These are phyloP conservation scores for Cryphonectria carpinicola DNA, from an alignment of 2,329 filamentous ascomycete species.

Conservation along the genomic window DNA sequence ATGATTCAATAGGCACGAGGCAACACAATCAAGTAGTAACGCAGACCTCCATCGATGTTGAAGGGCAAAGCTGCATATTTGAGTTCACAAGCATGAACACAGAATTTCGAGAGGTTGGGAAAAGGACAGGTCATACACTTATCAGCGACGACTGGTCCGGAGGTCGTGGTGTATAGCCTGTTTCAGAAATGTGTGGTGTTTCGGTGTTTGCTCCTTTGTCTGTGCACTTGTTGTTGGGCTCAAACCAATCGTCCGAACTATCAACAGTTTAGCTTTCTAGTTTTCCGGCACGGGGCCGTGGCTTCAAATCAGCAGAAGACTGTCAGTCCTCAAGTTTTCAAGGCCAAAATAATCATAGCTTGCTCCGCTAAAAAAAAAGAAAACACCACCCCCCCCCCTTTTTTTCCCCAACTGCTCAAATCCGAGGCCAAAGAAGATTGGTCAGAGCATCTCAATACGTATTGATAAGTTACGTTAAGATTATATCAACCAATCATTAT, in stretches of 20 bases:
- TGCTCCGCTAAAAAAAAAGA: neutral
- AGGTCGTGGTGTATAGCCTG: neutral
- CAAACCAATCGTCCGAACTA: slow-evolving; percentile 7
- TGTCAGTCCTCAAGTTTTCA: neutral
- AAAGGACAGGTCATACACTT: neutral
- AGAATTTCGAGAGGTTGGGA: neutral
- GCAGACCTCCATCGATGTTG: neutral
- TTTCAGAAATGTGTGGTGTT: slow-evolving; percentile 15
- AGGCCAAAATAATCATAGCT: neutral
- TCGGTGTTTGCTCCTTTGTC: slow-evolving; percentile 6
- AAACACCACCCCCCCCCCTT: too few species aligned
- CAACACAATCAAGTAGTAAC: neutral
- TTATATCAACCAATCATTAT: neutral
- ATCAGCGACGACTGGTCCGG: neutral
- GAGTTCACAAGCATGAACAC: neutral
- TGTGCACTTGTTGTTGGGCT: neutral
- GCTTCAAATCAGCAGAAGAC: neutral
- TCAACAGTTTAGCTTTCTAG: neutral
- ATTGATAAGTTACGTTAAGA: neutral
- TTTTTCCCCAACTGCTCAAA: neutral
- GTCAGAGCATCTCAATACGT: neutral
- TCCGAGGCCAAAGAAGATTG: neutral
- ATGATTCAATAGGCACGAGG: neutral
- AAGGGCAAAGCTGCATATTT: neutral
- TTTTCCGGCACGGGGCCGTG: neutral